These are phyloP conservation scores for Aspergillus glaucus DNA, from an alignment of 2,329 filamentous ascomycete species.

Conservation along the genomic window DNA sequence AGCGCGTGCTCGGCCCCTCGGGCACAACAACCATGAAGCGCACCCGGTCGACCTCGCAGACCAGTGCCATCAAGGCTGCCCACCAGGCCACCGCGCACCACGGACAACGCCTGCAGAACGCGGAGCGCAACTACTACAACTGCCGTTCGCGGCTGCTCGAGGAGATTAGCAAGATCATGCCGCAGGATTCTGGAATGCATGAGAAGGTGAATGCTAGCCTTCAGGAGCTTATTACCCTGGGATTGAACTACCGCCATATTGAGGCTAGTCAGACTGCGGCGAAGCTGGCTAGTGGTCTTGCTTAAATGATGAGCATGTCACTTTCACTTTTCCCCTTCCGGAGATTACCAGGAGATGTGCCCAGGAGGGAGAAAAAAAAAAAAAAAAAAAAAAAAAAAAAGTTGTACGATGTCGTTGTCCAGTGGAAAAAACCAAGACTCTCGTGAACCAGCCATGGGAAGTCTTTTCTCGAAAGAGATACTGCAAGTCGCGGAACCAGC, in stretches of 20 bases:
- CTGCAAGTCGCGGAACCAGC: constrained; percentile 7
- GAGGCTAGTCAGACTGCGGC: constrained; percentile 36
- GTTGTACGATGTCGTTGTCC: not conserved
- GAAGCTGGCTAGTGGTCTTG: constrained; percentile 27
- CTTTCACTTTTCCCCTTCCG: too few relatives aligned
- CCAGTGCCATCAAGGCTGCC: constrained; percentile 27
- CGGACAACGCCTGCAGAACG: constrained; percentile 36
- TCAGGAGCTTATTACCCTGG: constrained; percentile 39
- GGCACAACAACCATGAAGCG: constrained; percentile 38
- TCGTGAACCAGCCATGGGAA: constrained; percentile 8
- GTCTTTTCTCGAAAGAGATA: constrained; percentile 1
- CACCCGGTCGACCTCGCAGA: constrained; percentile 34
- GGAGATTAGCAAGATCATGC: constrained; percentile 33
- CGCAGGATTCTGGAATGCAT: constrained; percentile 36
- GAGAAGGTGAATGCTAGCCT: constrained; percentile 41
- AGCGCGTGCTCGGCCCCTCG: constrained; percentile 31
- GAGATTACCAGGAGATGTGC: not conserved
- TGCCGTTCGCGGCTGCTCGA: constrained; percentile 35
- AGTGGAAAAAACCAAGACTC: not conserved
- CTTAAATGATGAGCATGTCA: constrained; percentile 15
- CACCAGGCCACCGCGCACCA: constrained; percentile 28
- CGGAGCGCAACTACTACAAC: constrained; percentile 37
- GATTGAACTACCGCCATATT: constrained; percentile 38
- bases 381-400: too few relatives aligned
- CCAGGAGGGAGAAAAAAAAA: not conserved